Conservation (phyloP, 306 rosid genomes). For the Trifolium subterraneum region DNA sequence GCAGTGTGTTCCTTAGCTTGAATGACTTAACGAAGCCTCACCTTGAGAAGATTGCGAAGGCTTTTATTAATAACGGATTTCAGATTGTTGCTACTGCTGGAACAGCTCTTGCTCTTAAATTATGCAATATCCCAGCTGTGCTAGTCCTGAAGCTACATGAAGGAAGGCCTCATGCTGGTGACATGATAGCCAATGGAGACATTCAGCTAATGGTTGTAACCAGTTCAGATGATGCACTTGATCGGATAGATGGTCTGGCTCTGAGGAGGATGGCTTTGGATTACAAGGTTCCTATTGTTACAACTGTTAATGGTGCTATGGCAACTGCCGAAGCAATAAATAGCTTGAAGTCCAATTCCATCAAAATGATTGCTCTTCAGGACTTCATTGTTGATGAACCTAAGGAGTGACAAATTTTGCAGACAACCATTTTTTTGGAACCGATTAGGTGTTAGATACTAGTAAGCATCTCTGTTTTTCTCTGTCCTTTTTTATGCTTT, state of each 20-base stretch:
- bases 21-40: constrained; percentile 86
- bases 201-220: constrained; percentile 97
- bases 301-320: constrained; percentile 91
- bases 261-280: constrained; percentile 88
- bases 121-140: constrained; percentile 68
- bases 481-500: constrained; percentile 15
- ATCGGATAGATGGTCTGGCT: constrained; percentile 90
- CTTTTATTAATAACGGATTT: constrained; percentile 69
- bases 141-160: constrained; percentile 89
- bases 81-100: constrained; percentile 89
- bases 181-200: constrained; percentile 90
- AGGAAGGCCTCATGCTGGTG: constrained; percentile 97
- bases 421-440: constrained; percentile 43
- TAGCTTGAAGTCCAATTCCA: constrained; percentile 68
- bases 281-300: constrained; percentile 89
- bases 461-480: constrained; percentile 50
- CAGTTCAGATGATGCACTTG: constrained; percentile 89
- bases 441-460: constrained; percentile 36
- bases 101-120: constrained; percentile 72
- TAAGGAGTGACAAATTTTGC: constrained; percentile 50
- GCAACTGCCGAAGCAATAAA: constrained; percentile 93
- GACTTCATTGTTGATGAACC: constrained; percentile 61
- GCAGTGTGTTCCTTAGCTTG: constrained; percentile 88
- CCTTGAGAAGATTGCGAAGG: constrained; percentile 82
- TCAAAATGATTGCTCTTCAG: constrained; percentile 94